phyloP scores from a whole-genome alignment of 1,139 yeast genomes.

The Lodderomyces orthopsilosis region DNA sequence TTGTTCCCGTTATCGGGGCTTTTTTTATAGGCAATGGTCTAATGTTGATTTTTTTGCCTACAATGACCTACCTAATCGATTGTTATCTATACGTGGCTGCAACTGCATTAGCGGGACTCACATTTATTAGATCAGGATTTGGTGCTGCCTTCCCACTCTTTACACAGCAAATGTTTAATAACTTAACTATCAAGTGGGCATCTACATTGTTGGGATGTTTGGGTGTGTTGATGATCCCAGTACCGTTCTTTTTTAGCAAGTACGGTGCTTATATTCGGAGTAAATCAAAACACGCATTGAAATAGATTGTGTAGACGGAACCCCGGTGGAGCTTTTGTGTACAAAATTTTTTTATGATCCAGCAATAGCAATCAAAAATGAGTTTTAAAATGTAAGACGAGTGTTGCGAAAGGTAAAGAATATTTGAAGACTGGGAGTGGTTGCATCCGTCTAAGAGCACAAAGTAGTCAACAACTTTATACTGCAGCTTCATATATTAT shows the following conservation, averaged over 20 bases:
- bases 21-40: conserved; percentile 71
- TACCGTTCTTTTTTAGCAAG: conserved; percentile 66
- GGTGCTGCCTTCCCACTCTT: conserved; percentile 51
- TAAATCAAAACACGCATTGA: conserved; percentile 62
- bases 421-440: too few species aligned
- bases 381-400: too few species aligned
- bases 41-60: conserved; percentile 70
- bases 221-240: conserved; percentile 60
- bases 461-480: too few species aligned
- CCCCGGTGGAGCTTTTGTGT: too few species aligned
- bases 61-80: conserved; percentile 77
- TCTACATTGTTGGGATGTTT: conserved; percentile 72
- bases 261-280: conserved; percentile 56
- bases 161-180: conserved; percentile 66
- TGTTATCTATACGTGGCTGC: conserved; percentile 76
- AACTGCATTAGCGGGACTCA: conserved; percentile 84
- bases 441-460: not conserved
- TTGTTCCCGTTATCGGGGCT: conserved; percentile 75
- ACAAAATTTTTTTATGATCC: too few species aligned
- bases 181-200: conserved; percentile 81
- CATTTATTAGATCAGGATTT: conserved; percentile 63
- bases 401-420: too few species aligned
- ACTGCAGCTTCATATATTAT: too few species aligned
- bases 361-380: not conserved
- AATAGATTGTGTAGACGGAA: not conserved